Evolutionary conservation across 371 early-diverging fungal species (phyloP), one percentile per base, ranked within the genome.

Genomic region (Cokeromyces recurvatus): DNA sequence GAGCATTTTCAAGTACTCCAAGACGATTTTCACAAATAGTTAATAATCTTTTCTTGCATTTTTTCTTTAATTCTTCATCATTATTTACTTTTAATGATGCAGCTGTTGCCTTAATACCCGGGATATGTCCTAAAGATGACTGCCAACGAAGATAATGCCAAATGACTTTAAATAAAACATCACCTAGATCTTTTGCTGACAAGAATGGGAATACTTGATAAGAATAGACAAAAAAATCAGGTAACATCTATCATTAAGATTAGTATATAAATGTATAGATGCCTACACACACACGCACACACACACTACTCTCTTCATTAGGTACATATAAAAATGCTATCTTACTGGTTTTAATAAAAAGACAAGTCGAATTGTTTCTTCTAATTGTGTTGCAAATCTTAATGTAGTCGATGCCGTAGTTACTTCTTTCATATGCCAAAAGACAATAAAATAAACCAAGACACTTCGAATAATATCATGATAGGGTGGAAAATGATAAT

Each of bases 351-450:
- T 48, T 15, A 70, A 36, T 19, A 69, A 27, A 2, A 53, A 35
- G 2, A 55, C 22, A 2, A 67, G 38, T 0, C 64, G 57, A 11
- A 38, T 50, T 0, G 70, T 74, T 36, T 63, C 68, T 38, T 74
- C 70, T 12, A 74, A 40, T 38, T 74, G 74, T 7, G 70, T 70
- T 5, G 66, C 60, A 46, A 58, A 70, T 17, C 50, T 53, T 5
- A 69, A 40, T 2, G 70, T 54, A 11, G 61, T 65, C 4, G 60
- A 47, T 2, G 60, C 59, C 32, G 38, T 50, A 0, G 48, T 47
- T 2, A 74, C 68, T 41, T 67, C 58, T 14, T 52, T 51, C 64
- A 74, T 74, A 36, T 74, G 55, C 74, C 74, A 74, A 47, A 74
- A 74, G 0, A 59, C 74, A 36, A 74, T 67, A 38, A 67, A 67